Conservation (phyloP, 768 basidiomycete species). For the Termitomyces sp. region DNA sequence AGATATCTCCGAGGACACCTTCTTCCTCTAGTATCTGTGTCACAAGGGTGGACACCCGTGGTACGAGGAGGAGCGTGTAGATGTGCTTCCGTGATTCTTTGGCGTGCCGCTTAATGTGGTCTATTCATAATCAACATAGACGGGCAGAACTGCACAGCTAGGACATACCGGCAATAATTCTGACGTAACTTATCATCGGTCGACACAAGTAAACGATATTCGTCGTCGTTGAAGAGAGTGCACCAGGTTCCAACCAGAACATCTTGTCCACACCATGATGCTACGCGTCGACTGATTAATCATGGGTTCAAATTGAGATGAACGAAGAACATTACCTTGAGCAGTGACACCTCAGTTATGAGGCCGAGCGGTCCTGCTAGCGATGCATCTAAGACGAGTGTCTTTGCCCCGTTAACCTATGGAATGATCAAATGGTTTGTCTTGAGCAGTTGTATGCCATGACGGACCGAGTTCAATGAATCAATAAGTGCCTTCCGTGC, state of each 20-base stretch:
- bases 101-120: conserved; percentile 86
- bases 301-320: background rate
- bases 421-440: conserved; percentile 1
- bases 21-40: conserved; percentile 89
- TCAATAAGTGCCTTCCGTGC: conserved; percentile 81
- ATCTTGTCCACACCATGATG: conserved; percentile 99
- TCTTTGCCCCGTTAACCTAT: conserved; percentile 92
- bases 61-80: conserved; percentile 86
- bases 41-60: conserved; percentile 83
- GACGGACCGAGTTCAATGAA: conserved; percentile 74
- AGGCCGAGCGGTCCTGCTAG: conserved; percentile 91
- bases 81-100: conserved; percentile 72
- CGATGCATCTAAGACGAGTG: conserved; percentile 87
- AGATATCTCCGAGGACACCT: conserved; percentile 96
- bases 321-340: conserved; percentile 62
- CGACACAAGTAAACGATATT: conserved; percentile 94
- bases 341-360: conserved; percentile 88
- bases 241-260: conserved; percentile 97
- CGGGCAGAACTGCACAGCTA: conserved; percentile 13
- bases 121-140: conserved; percentile 44
- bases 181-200: conserved; percentile 80
- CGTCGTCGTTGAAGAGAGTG: conserved; percentile 76
- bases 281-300: conserved; percentile 38
- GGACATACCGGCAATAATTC: conserved; percentile 84
- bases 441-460: background rate